These are phyloP conservation scores for Annona cherimola DNA, from an alignment of 164 flowering plant species.

Conservation along the genomic window DNA sequence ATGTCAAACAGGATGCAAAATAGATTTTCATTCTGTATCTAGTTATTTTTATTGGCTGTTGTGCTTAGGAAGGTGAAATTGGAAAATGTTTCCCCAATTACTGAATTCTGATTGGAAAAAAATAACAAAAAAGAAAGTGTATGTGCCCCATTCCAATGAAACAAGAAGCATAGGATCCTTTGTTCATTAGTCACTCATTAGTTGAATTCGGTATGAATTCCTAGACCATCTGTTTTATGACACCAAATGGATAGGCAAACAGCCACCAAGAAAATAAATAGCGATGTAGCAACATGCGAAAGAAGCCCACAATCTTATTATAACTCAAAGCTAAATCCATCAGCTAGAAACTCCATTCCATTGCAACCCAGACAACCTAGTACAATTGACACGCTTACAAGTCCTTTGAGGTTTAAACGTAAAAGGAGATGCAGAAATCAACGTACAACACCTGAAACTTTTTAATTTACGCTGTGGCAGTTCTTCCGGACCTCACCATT, in stretches of 20 bases:
- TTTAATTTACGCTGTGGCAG: conserved; percentile 38
- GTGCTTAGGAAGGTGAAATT: background rate
- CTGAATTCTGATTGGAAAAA: background rate
- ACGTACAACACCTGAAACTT: background rate
- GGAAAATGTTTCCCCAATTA: background rate
- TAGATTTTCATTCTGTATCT: background rate
- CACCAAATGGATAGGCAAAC: too few species aligned
- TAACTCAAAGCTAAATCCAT: background rate
- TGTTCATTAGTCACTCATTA: background rate
- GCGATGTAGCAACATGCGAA: too few species aligned
- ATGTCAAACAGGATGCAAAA: background rate
- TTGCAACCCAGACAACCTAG: background rate
- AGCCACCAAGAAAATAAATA: too few species aligned
- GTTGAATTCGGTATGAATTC: too few species aligned
- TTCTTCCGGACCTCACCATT: conserved; percentile 78
- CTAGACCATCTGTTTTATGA: too few species aligned
- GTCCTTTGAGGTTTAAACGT: background rate
- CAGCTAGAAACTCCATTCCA: background rate
- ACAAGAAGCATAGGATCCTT: background rate
- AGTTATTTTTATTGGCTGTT: background rate
- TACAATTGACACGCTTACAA: background rate
- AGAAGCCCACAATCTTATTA: background rate
- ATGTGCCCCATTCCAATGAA: background rate
- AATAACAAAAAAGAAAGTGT: background rate
- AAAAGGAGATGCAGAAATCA: background rate